These are phyloP conservation scores for Seiridium unicorne DNA, from an alignment of 2,329 filamentous ascomycete species.

Conservation along the genomic window DNA sequence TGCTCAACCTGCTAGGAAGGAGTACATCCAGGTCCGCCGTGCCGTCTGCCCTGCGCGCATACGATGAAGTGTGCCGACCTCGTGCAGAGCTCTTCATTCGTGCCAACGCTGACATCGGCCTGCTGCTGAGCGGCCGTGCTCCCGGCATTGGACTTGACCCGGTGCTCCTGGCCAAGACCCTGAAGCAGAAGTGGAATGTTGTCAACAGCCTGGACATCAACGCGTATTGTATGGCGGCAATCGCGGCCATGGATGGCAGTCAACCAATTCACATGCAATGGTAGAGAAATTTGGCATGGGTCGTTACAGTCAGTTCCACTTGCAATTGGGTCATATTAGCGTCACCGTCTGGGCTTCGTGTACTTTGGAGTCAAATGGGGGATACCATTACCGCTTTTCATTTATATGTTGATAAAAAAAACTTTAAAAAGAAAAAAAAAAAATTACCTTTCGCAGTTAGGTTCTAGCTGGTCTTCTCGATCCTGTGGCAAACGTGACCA, in stretches of 20 bases:
- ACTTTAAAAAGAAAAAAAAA: neutral
- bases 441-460: too few relatives aligned
- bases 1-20: constrained; percentile 22
- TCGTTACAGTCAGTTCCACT: too few relatives aligned
- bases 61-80: constrained; percentile 24
- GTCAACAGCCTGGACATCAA: constrained; percentile 17
- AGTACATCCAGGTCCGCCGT: constrained; percentile 16
- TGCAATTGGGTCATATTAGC: too few relatives aligned
- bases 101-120: constrained; percentile 14
- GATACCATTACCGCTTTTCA: too few relatives aligned
- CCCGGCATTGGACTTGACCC: constrained; percentile 19
- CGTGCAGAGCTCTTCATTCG: constrained; percentile 21
- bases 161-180: constrained; percentile 9
- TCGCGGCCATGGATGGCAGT: constrained; percentile 18
- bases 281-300: too few relatives aligned
- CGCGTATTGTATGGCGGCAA: constrained; percentile 14
- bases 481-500: too few relatives aligned
- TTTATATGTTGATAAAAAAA: neutral
- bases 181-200: constrained; percentile 17
- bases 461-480: too few relatives aligned
- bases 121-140: constrained; percentile 18
- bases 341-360: too few relatives aligned
- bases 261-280: neutral
- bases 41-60: constrained; percentile 24
- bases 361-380: too few relatives aligned